Base-by-base conservation (phyloP, 1,139 yeast genomes). In the Candida pseudoviswanathii region DNA sequence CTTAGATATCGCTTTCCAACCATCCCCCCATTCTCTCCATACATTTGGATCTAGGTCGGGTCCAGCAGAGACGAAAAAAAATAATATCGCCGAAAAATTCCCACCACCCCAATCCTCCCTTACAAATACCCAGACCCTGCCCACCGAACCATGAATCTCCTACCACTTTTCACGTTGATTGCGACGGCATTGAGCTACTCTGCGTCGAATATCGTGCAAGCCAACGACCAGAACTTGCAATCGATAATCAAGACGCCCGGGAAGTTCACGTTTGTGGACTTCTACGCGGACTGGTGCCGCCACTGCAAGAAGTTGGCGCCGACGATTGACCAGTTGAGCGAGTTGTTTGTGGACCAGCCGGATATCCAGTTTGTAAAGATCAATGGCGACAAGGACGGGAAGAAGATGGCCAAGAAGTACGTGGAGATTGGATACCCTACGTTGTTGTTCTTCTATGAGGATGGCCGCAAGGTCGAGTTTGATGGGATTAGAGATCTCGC, bases 271-370 rank as follows among this genome's bases (percentile, higher is more conserved):
- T 74, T 88, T 52, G 88, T 88, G 45, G 89, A 88, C 52, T 86
- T 86, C 61, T 86, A 86, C 59, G 89, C 94, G 36, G 82, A 81
- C 48, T 88, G 95, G 96, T 88, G 96, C 62, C 78, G 88, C 45
- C 92, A 88, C 68, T 88, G 95, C 68, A 81, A 82, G 66, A 77
- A 73, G 48, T 67, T 88, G 62, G 78, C 78, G 63, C 95, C 95
- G 6, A 75, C 76, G 4, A 82, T 82, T 65, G 89, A 84, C 54
- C 72, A 78, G 60, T 71, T 86, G 41, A 84, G 85, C 1, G 77
- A 75, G 4, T 58, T 74, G 7, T 86, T 77, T 59, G 68, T 66
- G 21, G 77, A 74, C 32, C 66, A 67, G 29, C 73, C 74, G 3
- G 75, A 78, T 41, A 63, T 86, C 25, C 81, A 78, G 56, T 70